Evolutionary conservation across 225 moss, liverwort and hornwort genomes (phyloP).

Genomic region (Thuidium tamariscinum): DNA sequence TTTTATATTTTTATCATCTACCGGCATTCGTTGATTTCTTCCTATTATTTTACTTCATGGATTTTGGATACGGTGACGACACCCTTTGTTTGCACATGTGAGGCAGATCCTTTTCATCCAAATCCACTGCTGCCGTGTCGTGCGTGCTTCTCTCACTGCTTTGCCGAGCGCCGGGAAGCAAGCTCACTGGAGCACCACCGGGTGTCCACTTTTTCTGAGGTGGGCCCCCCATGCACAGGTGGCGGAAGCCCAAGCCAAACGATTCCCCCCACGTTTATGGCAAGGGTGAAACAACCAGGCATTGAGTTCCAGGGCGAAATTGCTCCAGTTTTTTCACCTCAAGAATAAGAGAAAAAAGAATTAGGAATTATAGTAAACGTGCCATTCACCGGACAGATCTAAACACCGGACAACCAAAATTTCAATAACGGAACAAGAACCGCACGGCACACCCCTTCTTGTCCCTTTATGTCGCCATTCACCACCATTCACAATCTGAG

Average conservation of each 20-base stretch:
- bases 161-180: not conserved
- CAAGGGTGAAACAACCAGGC: too few species aligned
- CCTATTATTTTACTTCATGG: not conserved
- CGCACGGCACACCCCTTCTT: too few species aligned
- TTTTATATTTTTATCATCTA: not conserved
- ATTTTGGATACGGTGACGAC: not conserved
- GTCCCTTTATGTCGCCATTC: too few species aligned
- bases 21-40: not conserved
- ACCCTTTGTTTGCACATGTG: not conserved
- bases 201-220: not conserved
- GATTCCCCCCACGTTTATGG: not conserved
- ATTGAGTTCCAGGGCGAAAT: too few species aligned
- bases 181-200: not conserved
- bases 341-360: too few species aligned
- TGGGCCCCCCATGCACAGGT: not conserved
- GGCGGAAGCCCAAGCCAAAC: not conserved
- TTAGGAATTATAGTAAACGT: too few species aligned
- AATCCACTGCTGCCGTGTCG: too few species aligned
- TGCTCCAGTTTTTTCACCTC: not conserved
- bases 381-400: too few species aligned
- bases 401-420: too few species aligned
- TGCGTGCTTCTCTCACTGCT: not conserved
- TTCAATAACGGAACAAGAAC: too few species aligned
- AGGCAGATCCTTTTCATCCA: not conserved
- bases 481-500: too few species aligned